phyloP scores from a whole-genome alignment of 352 stramenopile species.

The Phytophthora brassicae region DNA sequence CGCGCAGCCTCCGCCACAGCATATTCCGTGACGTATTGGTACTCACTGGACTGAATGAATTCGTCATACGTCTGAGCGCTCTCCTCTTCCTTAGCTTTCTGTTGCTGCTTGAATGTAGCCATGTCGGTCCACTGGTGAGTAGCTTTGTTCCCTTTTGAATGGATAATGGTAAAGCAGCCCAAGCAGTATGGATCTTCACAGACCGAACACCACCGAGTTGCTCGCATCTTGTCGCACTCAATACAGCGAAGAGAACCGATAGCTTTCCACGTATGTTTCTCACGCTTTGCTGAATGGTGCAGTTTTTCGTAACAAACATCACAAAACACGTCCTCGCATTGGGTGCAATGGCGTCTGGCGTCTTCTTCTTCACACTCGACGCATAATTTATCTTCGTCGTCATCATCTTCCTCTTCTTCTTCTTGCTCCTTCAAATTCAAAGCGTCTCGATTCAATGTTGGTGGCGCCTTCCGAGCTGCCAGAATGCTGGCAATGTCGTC shows the following conservation, averaged over 20 bases:
- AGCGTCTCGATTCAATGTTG: conserved; percentile 7
- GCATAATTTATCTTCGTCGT: conserved; percentile 67
- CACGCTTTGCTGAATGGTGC: conserved; percentile 69
- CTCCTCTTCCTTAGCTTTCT: conserved; percentile 47
- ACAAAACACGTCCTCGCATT: conserved; percentile 83
- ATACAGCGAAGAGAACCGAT: conserved; percentile 78
- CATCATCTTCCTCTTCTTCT: conserved; percentile 32
- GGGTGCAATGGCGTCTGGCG: conserved; percentile 58
- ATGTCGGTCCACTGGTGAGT: conserved; percentile 74
- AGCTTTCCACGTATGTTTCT: conserved; percentile 76
- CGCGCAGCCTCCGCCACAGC: conserved; percentile 24
- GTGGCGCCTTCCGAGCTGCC: conserved; percentile 23
- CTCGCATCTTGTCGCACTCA: conserved; percentile 86
- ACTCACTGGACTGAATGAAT: conserved; percentile 73
- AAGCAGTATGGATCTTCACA: conserved; percentile 84
- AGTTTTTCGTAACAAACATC: conserved; percentile 75
- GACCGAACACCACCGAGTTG: conserved; percentile 71
- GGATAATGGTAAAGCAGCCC: conserved; percentile 82
- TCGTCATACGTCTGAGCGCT: conserved; percentile 76
- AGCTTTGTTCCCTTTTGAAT: conserved; percentile 80
- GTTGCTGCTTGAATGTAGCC: conserved; percentile 50
- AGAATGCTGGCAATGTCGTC: conserved; percentile 36
- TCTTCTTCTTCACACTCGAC: conserved; percentile 82
- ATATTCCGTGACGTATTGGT: conserved; percentile 73
- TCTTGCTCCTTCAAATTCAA: conserved; percentile 8